phyloP scores from a whole-genome alignment of 768 basidiomycete species.

The Psilocybe subaeruginosa region DNA sequence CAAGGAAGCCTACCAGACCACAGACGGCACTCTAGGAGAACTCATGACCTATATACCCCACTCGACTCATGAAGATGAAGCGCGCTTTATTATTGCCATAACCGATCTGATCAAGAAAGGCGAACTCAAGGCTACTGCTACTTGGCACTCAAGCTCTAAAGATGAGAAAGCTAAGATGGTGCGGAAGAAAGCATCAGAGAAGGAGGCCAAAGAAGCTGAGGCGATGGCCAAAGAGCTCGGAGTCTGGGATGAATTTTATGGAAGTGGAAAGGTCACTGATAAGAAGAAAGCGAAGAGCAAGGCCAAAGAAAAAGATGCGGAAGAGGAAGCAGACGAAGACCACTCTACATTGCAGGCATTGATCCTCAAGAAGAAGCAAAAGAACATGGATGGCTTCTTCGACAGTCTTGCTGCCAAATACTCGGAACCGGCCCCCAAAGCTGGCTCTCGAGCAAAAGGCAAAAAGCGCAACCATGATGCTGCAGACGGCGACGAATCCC shows the following conservation, averaged over 20 bases:
- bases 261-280: conserved; percentile 67
- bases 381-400: conserved; percentile 72
- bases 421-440: conserved; percentile 45
- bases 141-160: conserved; percentile 73
- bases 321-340: conserved; percentile 56
- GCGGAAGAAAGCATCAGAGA: conserved; percentile 72
- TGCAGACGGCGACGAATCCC: conserved; percentile 42
- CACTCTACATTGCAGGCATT: conserved; percentile 76
- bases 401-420: conserved; percentile 80
- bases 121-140: conserved; percentile 53
- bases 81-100: conserved; percentile 75
- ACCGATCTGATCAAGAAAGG: conserved; percentile 66
- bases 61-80: conserved; percentile 82
- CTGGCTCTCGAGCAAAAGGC: conserved; percentile 50
- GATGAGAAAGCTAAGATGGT: conserved; percentile 81
- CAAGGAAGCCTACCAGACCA: conserved; percentile 69
- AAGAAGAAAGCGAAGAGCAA: conserved; percentile 61
- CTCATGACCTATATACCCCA: conserved; percentile 90
- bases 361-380: conserved; percentile 73
- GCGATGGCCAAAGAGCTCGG: conserved; percentile 83
- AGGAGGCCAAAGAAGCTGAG: conserved; percentile 87
- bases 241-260: conserved; percentile 94
- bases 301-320: conserved; percentile 36
- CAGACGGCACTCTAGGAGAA: conserved; percentile 72
- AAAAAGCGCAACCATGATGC: conserved; percentile 55